Percentiles rank a stretch among this genome's conserved stretches.
These are phyloP conservation scores for Antrodiella citrinella DNA, from an alignment of 768 basidiomycete genomes.

Conservation along the genomic window DNA sequence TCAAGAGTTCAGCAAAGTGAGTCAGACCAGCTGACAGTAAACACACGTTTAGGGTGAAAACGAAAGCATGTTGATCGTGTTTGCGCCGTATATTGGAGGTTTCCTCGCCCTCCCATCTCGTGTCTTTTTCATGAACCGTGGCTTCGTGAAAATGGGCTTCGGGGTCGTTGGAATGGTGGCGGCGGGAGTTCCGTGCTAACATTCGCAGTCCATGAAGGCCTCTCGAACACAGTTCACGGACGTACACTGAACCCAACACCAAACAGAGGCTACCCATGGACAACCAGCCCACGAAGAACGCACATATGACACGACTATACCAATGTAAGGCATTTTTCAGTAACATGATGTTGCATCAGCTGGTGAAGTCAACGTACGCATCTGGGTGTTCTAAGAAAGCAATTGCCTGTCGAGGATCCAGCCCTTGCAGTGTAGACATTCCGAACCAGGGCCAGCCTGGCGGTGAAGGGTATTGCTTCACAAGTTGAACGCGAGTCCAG, in stretches of 20 bases:
- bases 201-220: conserved; percentile 1
- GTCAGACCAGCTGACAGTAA: conserved; percentile 19
- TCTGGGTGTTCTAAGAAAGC: conserved; percentile 4
- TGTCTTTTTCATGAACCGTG: conserved; percentile 3
- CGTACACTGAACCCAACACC: conserved; percentile 16
- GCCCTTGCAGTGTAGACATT: not conserved
- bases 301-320: conserved; percentile 27
- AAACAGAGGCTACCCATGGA: conserved; percentile 26
- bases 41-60: conserved; percentile 22
- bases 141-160: conserved; percentile 3
- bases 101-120: conserved; percentile 1
- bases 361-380: conserved; percentile 3
- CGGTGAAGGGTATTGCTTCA: not conserved
- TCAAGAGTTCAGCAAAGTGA: conserved; percentile 18
- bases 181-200: conserved; percentile 5
- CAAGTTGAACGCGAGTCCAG: not conserved
- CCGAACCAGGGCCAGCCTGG: not conserved
- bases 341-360: no score
- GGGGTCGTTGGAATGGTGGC: conserved; percentile 1
- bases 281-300: conserved; percentile 35
- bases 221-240: conserved; percentile 8
- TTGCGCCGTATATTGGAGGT: conserved; percentile 5
- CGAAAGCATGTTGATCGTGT: conserved; percentile 14
- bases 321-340: no score
- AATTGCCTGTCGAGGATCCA: not conserved